phyloP scores from a whole-genome alignment of 179 eudicot species.

The Gypsophila paniculata region DNA sequence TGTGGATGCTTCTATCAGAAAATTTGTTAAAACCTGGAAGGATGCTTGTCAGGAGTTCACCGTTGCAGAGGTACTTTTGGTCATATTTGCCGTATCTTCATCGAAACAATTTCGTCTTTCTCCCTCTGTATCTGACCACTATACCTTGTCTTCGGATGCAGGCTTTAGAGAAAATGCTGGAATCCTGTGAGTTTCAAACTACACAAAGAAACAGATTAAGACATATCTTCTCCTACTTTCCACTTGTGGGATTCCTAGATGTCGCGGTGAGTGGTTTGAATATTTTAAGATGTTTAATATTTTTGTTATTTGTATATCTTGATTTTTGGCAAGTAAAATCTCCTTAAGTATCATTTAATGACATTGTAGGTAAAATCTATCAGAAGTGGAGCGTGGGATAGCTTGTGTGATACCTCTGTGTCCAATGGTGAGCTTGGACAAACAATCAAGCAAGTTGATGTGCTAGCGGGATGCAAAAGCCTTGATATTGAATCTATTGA shows the following conservation, averaged over 20 bases:
- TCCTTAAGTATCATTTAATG: background rate
- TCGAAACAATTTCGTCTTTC: background rate
- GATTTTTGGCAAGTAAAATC: background rate
- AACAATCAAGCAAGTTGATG: conserved; percentile 23
- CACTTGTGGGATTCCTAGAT: conserved; percentile 12
- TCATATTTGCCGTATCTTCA: background rate
- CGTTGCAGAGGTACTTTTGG: conserved; percentile 1
- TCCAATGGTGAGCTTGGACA: conserved; percentile 32
- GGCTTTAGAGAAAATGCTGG: conserved; percentile 15
- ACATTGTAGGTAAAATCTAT: conserved; percentile 61
- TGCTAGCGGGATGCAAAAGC: conserved; percentile 31
- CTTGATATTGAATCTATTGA: conserved; percentile 46
- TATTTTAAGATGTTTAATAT: background rate
- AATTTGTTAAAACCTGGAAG: conserved; percentile 9
- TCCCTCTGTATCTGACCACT: no score
- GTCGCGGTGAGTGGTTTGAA: conserved; percentile 10
- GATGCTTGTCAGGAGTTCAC: conserved; percentile 8
- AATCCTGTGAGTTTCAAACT: background rate
- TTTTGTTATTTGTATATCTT: background rate
- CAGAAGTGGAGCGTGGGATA: conserved; percentile 69
- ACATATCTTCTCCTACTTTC: conserved; percentile 3
- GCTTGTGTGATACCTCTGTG: conserved; percentile 58
- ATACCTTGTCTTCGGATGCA: conserved; percentile 4
- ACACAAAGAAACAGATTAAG: background rate
- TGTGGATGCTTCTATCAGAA: background rate